Conservation (phyloP, 768 basidiomycete species). For the Naganishia randhawae region DNA sequence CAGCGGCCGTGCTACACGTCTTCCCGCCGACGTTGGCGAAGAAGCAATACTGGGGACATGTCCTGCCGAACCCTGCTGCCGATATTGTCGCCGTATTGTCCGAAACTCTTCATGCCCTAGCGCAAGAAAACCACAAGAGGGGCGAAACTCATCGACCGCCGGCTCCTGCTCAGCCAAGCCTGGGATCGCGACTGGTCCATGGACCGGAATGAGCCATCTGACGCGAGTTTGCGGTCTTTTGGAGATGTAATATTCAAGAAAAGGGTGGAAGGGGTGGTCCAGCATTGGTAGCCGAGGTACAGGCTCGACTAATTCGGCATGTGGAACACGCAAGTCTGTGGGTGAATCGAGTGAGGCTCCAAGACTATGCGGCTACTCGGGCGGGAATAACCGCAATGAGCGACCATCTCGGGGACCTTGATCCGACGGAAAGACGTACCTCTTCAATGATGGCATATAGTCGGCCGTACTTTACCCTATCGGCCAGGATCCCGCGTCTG, state of each 20-base stretch:
- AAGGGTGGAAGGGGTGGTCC: constrained; percentile 39
- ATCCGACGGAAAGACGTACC: background rate
- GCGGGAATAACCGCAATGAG: background rate
- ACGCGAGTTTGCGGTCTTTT: constrained; percentile 31
- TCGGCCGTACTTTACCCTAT: background rate
- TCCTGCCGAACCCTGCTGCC: background rate
- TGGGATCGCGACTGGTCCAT: constrained; percentile 39
- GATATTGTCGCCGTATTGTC: background rate
- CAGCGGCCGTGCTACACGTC: constrained; percentile 15
- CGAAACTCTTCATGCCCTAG: background rate
- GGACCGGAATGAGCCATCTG: constrained; percentile 43
- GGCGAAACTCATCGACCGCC: background rate
- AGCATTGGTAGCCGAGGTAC: background rate
- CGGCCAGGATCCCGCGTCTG: background rate
- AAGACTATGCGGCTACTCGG: background rate
- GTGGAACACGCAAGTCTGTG: background rate
- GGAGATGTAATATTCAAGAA: constrained; percentile 29
- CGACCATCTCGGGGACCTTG: background rate
- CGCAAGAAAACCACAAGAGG: background rate
- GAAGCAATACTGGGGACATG: background rate
- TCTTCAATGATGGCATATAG: background rate
- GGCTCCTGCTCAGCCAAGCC: constrained; percentile 25
- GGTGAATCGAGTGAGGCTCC: background rate
- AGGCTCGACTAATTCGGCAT: background rate
- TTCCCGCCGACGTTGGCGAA: too few species aligned